These are phyloP conservation scores for Raffaelea albimanens DNA, from an alignment of 2,329 filamentous ascomycete genomes.

Conservation along the genomic window DNA sequence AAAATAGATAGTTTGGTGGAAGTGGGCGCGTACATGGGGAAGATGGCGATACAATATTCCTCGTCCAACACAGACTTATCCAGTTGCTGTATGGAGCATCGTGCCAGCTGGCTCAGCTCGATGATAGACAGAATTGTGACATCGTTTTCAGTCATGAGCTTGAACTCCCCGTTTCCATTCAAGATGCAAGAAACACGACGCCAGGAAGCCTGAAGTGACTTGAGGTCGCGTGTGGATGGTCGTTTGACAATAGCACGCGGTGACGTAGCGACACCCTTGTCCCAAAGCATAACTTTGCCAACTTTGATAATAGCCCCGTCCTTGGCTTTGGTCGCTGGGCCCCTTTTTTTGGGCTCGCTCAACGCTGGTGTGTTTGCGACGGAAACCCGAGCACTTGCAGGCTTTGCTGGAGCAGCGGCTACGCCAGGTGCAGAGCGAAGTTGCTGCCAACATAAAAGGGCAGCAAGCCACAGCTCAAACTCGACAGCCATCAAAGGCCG, in stretches of 20 bases:
- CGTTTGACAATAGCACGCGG: conserved; percentile 47
- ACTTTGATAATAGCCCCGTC: conserved; percentile 88
- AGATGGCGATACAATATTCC: conserved; percentile 90
- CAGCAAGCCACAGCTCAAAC: conserved; percentile 71
- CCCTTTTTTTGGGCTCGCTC: conserved; percentile 28
- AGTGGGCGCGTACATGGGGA: conserved; percentile 78
- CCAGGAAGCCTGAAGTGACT: conserved; percentile 57
- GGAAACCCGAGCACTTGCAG: not conserved
- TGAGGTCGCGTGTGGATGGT: conserved; percentile 47
- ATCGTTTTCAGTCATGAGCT: conserved; percentile 79
- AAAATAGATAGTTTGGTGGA: conserved; percentile 66
- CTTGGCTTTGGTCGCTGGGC: conserved; percentile 38
- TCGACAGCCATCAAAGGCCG: conserved; percentile 56
- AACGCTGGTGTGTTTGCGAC: no score
- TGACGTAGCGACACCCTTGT: conserved; percentile 55
- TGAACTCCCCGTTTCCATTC: conserved; percentile 90
- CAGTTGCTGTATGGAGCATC: conserved; percentile 82
- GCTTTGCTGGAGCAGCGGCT: not conserved
- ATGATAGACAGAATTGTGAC: conserved; percentile 71
- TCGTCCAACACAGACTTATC: conserved; percentile 86
- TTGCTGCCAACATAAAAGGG: conserved; percentile 73
- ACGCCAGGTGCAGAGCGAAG: conserved; percentile 39
- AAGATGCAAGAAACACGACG: conserved; percentile 83
- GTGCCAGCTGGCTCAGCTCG: conserved; percentile 78
- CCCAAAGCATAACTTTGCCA: conserved; percentile 84